Conservation (phyloP, 2,329 filamentous ascomycete genomes). For the Xylariomycetidae sp. region DNA sequence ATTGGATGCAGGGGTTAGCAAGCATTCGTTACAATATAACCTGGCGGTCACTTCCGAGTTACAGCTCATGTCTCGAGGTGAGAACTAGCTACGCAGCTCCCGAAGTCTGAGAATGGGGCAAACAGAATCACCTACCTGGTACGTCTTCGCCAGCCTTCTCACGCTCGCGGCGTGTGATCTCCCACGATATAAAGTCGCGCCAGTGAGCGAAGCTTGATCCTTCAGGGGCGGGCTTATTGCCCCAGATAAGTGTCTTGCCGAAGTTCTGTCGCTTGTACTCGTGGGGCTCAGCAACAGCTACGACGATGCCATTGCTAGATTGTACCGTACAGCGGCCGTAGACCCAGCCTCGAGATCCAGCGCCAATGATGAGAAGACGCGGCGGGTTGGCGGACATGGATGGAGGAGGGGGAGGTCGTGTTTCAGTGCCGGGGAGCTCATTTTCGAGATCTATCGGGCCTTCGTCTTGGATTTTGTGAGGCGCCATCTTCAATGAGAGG, state of each 20-base stretch:
- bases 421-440: slow-evolving; percentile 13
- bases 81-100: no score
- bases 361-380: slow-evolving; percentile 75
- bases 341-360: slow-evolving; percentile 70
- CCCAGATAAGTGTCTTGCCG: slow-evolving; percentile 71
- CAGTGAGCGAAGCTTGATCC: slow-evolving; percentile 71
- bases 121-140: no score
- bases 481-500: slow-evolving; percentile 18
- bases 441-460: slow-evolving; percentile 22
- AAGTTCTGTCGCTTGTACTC: slow-evolving; percentile 70
- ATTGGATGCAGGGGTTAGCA: no score
- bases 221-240: slow-evolving; percentile 38
- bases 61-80: no score
- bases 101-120: no score
- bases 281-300: slow-evolving; percentile 77
- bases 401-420: slow-evolving; percentile 34
- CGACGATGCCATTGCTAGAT: slow-evolving; percentile 63
- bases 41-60: no score
- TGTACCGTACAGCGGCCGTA: slow-evolving; percentile 67
- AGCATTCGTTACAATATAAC: no score
- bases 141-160: slow-evolving; percentile 44
- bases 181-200: slow-evolving; percentile 72
- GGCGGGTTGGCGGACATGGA: slow-evolving; percentile 47
- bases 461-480: slow-evolving; percentile 23
- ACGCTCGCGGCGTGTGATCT: slow-evolving; percentile 55